These are phyloP conservation scores for Camellia oleifera DNA, from an alignment of 179 eudicot species.

Conservation along the genomic window DNA sequence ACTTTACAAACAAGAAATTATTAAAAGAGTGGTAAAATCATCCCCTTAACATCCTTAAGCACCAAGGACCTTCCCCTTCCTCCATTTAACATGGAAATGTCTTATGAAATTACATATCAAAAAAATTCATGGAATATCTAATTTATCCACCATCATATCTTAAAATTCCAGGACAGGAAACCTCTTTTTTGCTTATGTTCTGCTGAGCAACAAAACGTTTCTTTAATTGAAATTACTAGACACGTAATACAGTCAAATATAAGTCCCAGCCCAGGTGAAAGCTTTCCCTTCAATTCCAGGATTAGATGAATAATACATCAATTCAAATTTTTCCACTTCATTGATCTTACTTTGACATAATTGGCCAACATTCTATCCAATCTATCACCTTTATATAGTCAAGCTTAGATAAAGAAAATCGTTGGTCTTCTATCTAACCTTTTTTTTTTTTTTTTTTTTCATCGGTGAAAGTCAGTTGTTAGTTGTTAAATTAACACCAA, in stretches of 20 bases:
- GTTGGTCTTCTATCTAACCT: too few relatives aligned
- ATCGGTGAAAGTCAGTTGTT: too few relatives aligned
- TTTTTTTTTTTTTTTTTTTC: too few relatives aligned
- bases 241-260: background rate
- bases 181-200: background rate
- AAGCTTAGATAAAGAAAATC: background rate
- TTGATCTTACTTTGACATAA: background rate
- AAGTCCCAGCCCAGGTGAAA: background rate
- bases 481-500: too few relatives aligned
- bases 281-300: background rate
- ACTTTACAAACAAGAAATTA: background rate
- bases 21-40: background rate
- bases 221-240: background rate
- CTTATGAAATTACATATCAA: background rate
- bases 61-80: background rate
- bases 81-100: background rate
- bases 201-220: background rate
- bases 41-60: background rate
- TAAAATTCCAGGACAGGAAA: background rate
- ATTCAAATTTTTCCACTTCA: background rate
- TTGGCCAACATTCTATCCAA: constrained; percentile 1
- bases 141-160: background rate
- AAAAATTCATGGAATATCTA: background rate
- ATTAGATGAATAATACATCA: too few relatives aligned
- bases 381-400: background rate